phyloP scores from a whole-genome alignment of 768 basidiomycete species.

The Lentinula edodes region DNA sequence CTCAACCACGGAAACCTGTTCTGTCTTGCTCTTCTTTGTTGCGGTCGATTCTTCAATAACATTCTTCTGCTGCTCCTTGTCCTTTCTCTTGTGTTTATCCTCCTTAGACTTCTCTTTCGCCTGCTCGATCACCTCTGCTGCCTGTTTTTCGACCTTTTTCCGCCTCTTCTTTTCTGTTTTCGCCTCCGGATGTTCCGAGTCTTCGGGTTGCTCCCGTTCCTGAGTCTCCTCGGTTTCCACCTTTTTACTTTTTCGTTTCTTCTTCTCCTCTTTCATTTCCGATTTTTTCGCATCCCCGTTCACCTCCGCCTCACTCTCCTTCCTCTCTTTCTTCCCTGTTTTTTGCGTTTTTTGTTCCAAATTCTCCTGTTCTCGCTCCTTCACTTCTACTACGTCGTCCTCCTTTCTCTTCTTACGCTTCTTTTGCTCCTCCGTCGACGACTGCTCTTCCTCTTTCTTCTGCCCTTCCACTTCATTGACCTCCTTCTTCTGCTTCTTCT shows the following conservation, averaged over 20 bases:
- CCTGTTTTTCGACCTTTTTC: background rate
- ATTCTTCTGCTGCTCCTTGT: constrained; percentile 14
- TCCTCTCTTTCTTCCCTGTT: constrained; percentile 9
- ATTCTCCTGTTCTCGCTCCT: background rate
- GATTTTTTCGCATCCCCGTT: background rate
- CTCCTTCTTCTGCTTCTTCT: background rate
- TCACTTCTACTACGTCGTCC: constrained; percentile 8
- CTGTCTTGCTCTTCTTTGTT: constrained; percentile 16
- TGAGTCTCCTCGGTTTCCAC: constrained; percentile 13
- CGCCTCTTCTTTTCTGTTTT: background rate
- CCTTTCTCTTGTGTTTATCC: constrained; percentile 12
- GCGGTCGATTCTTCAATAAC: constrained; percentile 1
- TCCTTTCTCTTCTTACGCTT: constrained; percentile 8
- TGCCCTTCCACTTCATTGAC: background rate
- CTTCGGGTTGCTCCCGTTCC: constrained; percentile 12
- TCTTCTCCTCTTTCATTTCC: constrained; percentile 14
- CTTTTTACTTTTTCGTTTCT: constrained; percentile 2
- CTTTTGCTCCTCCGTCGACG: constrained; percentile 2
- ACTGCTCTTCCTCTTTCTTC: constrained; percentile 11
- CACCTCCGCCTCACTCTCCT: background rate
- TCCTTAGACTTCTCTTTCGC: constrained; percentile 9
- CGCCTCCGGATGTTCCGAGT: background rate
- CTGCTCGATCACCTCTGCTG: constrained; percentile 12
- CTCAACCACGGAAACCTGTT: constrained; percentile 15
- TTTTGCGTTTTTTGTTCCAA: constrained; percentile 8